These are phyloP conservation scores for Fusarium chaquense DNA, from an alignment of 2,329 filamentous ascomycete species.

Conservation along the genomic window DNA sequence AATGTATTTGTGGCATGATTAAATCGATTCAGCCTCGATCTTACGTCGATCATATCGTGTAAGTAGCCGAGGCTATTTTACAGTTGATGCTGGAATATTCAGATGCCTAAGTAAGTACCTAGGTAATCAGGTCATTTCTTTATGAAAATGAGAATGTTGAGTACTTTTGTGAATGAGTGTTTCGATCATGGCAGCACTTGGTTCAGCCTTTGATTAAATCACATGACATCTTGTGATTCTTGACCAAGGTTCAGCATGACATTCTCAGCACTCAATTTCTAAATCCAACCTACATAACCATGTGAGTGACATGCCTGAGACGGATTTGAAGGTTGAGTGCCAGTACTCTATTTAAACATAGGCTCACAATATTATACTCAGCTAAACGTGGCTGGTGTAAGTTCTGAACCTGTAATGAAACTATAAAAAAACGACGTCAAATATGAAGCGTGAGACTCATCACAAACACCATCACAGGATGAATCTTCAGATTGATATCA, in stretches of 20 bases:
- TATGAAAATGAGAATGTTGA: not conserved
- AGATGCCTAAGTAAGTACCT: not conserved
- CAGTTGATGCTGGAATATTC: slow-evolving; percentile 5
- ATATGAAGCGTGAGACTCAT: not conserved
- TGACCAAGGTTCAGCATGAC: not conserved
- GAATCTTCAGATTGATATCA: not conserved
- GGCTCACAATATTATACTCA: no score
- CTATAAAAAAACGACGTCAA: not conserved
- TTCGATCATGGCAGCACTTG: slow-evolving; percentile 5
- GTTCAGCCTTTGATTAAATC: not conserved
- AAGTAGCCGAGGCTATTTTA: slow-evolving; percentile 3
- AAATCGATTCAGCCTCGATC: slow-evolving; percentile 9
- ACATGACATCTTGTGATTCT: not conserved
- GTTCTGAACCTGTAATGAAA: not conserved
- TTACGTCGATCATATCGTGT: not conserved
- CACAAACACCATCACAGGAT: not conserved
- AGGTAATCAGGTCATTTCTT: not conserved
- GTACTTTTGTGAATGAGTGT: not conserved
- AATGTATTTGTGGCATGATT: slow-evolving; percentile 16
- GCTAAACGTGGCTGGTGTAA: not conserved
- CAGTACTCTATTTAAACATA: not conserved
- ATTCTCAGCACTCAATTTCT: not conserved
- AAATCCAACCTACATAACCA: not conserved
- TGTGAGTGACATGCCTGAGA: not conserved
- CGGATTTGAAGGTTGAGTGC: not conserved